A percentile compares a stretch with the other conserved stretches of the same genome.
These are phyloP conservation scores for Trichoderma asperelloides DNA, from an alignment of 495 filamentous ascomycete genomes.

Conservation along the genomic window DNA sequence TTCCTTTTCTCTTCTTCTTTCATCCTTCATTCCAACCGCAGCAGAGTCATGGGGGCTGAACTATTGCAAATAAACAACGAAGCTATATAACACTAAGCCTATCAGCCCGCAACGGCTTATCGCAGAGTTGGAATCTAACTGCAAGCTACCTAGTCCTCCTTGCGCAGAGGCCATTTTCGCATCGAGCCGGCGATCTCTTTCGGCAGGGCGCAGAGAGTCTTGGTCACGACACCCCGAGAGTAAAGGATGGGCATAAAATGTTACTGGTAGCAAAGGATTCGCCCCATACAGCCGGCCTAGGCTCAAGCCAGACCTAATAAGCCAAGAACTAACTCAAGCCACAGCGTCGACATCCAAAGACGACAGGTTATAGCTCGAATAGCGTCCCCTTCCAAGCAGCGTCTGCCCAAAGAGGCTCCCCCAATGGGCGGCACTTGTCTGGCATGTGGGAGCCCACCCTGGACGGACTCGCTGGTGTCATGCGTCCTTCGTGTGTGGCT, in stretches of 20 bases:
- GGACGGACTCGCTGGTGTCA: conserved; percentile 14
- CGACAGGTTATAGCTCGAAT: not conserved
- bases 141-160: not conserved
- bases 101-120: not conserved
- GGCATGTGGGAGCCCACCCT: conserved; percentile 13
- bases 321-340: not conserved
- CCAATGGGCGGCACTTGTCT: conserved; percentile 8
- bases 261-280: not conserved
- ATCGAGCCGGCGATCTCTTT: not conserved
- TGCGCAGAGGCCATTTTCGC: not conserved
- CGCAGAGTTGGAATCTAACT: not conserved
- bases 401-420: conserved; percentile 11
- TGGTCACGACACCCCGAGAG: conserved; percentile 9
- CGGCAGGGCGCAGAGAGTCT: not conserved
- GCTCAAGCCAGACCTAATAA: not conserved
- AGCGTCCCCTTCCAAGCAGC: not conserved
- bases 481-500: conserved; percentile 16
- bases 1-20: too few relatives aligned
- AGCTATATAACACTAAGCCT: not conserved
- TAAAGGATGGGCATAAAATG: conserved; percentile 1
- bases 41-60: too few relatives aligned
- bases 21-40: too few relatives aligned
- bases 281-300: not conserved
- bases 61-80: too few relatives aligned
- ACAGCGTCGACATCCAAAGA: not conserved